phyloP scores from a whole-genome alignment of 164 flowering plant genomes.

The Magnolia officinalis region DNA sequence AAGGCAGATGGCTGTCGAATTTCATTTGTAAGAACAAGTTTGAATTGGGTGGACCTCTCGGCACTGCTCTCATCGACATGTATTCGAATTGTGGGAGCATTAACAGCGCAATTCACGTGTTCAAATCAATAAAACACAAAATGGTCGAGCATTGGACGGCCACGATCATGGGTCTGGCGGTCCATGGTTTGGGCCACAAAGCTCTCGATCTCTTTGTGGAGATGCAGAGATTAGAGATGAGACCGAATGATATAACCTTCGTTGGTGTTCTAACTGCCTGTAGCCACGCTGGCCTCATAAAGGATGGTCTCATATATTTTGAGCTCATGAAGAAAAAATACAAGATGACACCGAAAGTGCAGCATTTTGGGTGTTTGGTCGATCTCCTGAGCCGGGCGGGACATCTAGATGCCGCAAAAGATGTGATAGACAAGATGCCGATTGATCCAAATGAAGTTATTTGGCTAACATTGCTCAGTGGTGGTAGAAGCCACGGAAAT shows the following conservation, averaged over 20 bases:
- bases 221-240: slow-evolving; percentile 18
- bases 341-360: slow-evolving; percentile 40
- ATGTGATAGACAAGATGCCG: slow-evolving; percentile 1
- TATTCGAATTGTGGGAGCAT: slow-evolving; percentile 53
- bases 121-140: slow-evolving; percentile 17
- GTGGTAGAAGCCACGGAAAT: slow-evolving; percentile 28
- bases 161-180: slow-evolving; percentile 39
- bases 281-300: slow-evolving; percentile 20
- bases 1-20: slow-evolving; percentile 36
- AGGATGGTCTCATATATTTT: slow-evolving; percentile 10
- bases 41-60: slow-evolving; percentile 15
- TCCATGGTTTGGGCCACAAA: slow-evolving; percentile 40
- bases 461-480: slow-evolving; percentile 4
- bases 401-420: slow-evolving; percentile 30
- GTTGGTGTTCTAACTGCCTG: slow-evolving; percentile 20
- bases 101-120: slow-evolving; percentile 21
- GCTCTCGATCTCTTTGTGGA: slow-evolving; percentile 31
- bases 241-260: slow-evolving; percentile 13
- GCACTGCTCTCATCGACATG: slow-evolving; percentile 38
- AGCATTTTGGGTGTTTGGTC: slow-evolving; percentile 61
- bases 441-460: slow-evolving; percentile 10
- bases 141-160: slow-evolving; percentile 45
- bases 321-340: slow-evolving; percentile 12
- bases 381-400: slow-evolving; percentile 68
- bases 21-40: slow-evolving; percentile 16